Base-by-base conservation (phyloP, 306 rosid species). In the Vigna nakashimae region DNA sequence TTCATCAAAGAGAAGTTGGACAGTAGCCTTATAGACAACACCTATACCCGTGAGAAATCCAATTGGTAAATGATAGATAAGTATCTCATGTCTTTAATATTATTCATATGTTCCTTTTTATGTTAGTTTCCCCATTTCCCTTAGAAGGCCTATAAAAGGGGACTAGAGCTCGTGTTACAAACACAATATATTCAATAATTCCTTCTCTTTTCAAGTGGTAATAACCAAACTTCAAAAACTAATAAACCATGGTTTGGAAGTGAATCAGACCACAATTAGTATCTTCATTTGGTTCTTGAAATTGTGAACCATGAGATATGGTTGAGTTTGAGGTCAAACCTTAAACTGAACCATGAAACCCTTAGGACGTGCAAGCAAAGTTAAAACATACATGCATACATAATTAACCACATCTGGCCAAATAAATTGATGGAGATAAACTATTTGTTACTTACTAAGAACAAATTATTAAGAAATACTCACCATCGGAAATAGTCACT, bases 401-500 rank as follows among this genome's bases (percentile, higher is more conserved):
- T 62, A 16, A 68, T 46, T 36, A 17, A 76, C 28, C 38, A 28
- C 67, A 51, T 52, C 56, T 48, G 15, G 13, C 49, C 68, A 69
- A 52, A 70, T 45, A 45, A 69, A 69, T 26, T 43, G 36, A 69
- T 26, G 43, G 36, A 71, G 45, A 16, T 8, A 75, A 81, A 60
- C 49, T 8, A 76, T 62, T 32, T 12, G 45, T 64, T 13, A 34
- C 69, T 56, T 13, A 20, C 69, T 56, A 17, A 20, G 71, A 7
- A 57, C 57, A 45, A 5, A 45, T 64, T 16, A 15, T n/a, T 18
- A 71, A 78, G 15, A 32, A 46, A 43, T 65, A 85, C 98, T 88
- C 84, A 95, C 98, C 98, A 95, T 20, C 98, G 93, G 82, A 95
- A 95, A 66, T 95, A 95, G 85, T 95, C 98, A 75, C 98, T 92